These are phyloP conservation scores for Trichoderma asperellum DNA, from an alignment of 2,329 filamentous ascomycete genomes.

Conservation along the genomic window DNA sequence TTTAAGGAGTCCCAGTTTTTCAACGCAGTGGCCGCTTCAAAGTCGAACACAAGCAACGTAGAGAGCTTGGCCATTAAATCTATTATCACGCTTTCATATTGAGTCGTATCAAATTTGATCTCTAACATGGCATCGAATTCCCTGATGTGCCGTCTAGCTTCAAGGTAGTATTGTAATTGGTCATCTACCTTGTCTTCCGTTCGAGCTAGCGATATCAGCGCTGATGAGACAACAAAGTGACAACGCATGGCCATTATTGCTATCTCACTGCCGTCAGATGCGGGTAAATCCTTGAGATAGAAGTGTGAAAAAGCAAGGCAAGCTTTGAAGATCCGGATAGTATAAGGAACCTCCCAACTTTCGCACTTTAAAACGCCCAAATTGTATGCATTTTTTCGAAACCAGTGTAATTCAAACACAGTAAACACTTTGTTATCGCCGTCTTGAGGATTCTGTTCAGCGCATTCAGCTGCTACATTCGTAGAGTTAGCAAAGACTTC, in stretches of 20 bases:
- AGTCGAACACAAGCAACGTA: slow-evolving; percentile 73
- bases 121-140: slow-evolving; percentile 58
- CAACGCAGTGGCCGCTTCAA: slow-evolving; percentile 72
- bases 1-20: slow-evolving; percentile 69
- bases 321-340: slow-evolving; percentile 59
- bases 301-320: slow-evolving; percentile 57
- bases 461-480: slow-evolving; percentile 36
- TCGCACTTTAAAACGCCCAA: slow-evolving; percentile 66
- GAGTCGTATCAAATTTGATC: slow-evolving; percentile 40
- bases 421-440: slow-evolving; percentile 58
- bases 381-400: slow-evolving; percentile 82
- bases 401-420: slow-evolving; percentile 75
- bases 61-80: slow-evolving; percentile 67
- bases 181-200: slow-evolving; percentile 53
- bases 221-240: slow-evolving; percentile 66
- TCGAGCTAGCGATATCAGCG: slow-evolving; percentile 56
- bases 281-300: slow-evolving; percentile 53
- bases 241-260: slow-evolving; percentile 68
- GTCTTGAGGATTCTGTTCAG: slow-evolving; percentile 44
- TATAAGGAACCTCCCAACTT: slow-evolving; percentile 55
- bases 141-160: slow-evolving; percentile 62
- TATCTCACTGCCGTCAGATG: slow-evolving; percentile 52
- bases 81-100: slow-evolving; percentile 49
- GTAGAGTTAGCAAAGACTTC: slow-evolving; percentile 25
- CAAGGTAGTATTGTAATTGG: slow-evolving; percentile 64